phyloP scores from a whole-genome alignment of 2,329 filamentous ascomycete genomes.

The Ceratocystis diversiconidia region DNA sequence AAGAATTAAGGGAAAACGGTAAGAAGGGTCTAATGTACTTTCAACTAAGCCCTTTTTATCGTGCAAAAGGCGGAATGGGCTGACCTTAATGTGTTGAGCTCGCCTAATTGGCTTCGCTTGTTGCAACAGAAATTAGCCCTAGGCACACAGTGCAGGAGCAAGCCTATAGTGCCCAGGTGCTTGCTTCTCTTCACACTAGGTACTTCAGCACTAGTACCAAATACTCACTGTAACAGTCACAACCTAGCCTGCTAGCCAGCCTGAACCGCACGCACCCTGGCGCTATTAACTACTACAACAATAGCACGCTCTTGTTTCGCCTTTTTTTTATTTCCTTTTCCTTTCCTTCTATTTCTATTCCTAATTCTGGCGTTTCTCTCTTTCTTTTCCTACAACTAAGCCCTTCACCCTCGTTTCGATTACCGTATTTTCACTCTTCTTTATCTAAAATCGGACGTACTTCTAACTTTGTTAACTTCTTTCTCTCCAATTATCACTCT shows the following conservation, averaged over 20 bases:
- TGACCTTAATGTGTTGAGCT: background rate
- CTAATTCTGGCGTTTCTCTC: background rate
- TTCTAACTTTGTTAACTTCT: background rate
- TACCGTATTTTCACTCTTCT: background rate
- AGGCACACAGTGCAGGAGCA: background rate
- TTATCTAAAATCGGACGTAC: background rate
- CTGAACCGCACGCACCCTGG: background rate
- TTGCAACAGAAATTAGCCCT: background rate
- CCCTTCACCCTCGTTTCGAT: background rate
- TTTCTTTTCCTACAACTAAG: background rate
- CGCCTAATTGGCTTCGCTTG: background rate
- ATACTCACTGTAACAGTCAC: background rate
- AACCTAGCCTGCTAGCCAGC: background rate
- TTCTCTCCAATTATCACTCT: background rate
- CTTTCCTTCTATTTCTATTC: background rate
- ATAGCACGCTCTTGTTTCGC: background rate
- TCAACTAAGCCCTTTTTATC: background rate
- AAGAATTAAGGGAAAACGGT: background rate
- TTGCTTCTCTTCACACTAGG: background rate
- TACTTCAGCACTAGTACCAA: background rate
- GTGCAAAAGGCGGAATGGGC: background rate
- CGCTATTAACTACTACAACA: background rate
- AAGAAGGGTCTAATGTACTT: background rate
- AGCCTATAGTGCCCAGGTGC: too few species aligned
- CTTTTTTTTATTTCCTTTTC: background rate